A percentile compares a stretch with the other conserved stretches of the same genome.
Evolutionary conservation across 2,329 filamentous ascomycete genomes (phyloP).

Genomic region (Colletotrichum truncatum): DNA sequence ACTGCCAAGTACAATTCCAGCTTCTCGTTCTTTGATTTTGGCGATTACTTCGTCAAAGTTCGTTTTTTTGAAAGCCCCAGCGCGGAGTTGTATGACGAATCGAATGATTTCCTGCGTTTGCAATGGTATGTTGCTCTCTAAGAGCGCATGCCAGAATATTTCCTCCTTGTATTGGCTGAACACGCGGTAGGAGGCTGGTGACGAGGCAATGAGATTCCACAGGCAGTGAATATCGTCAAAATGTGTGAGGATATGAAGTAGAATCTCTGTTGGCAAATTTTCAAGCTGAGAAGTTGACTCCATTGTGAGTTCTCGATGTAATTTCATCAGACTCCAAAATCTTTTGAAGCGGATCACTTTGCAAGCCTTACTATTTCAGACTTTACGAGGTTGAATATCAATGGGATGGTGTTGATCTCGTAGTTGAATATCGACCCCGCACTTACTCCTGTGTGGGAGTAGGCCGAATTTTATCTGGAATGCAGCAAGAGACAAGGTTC

Average conservation of each 20-base stretch:
- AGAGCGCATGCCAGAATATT: conserved; percentile 6
- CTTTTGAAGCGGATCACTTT: not conserved
- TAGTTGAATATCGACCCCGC: conserved; percentile 14
- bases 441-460: not conserved
- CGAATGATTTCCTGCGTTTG: conserved; percentile 19
- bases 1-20: conserved; percentile 17
- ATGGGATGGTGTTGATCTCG: not conserved
- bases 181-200: conserved; percentile 5
- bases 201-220: conserved; percentile 12
- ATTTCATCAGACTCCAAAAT: not conserved
- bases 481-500: conserved; percentile 1
- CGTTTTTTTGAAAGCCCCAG: conserved; percentile 3
- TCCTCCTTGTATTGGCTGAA: conserved; percentile 9
- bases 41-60: not conserved
- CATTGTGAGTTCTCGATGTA: not conserved
- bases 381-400: too few relatives aligned
- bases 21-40: conserved; percentile 17
- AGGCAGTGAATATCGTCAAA: conserved; percentile 13
- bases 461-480: not conserved
- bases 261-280: conserved; percentile 12
- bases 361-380: too few relatives aligned
- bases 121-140: not conserved
- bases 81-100: conserved; percentile 4
- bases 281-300: not conserved
- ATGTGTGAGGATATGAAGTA: conserved; percentile 16